Percentiles rank a stretch among this genome's conserved stretches.
Conservation (phyloP, 2,329 filamentous ascomycete species). For the Sporothrix inflata region DNA sequence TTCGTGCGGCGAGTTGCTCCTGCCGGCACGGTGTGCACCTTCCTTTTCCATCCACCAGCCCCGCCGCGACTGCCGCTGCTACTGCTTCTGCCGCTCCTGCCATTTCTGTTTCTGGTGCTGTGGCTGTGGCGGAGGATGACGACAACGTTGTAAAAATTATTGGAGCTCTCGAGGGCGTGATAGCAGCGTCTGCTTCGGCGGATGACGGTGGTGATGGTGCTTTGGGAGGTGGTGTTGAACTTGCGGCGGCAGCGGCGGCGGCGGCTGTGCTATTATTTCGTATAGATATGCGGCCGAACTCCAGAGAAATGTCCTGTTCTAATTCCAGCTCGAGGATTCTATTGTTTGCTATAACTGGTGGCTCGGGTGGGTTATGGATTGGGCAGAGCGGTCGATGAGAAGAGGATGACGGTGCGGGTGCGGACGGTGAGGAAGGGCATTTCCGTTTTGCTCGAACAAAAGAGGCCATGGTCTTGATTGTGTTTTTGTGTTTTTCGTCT, state of each 20-base stretch:
- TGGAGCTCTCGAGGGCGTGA: neutral
- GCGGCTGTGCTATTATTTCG: neutral
- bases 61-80: neutral
- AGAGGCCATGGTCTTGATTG: neutral
- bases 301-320: neutral
- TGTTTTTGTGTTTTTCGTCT: neutral
- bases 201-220: neutral
- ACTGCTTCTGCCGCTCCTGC: neutral
- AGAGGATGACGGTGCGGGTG: neutral
- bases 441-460: neutral
- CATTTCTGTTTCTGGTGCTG: neutral
- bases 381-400: constrained; percentile 8
- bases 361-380: constrained; percentile 12
- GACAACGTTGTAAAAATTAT: neutral
- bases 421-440: too few species aligned
- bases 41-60: neutral
- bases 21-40: constrained; percentile 34
- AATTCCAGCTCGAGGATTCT: neutral
- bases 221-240: neutral
- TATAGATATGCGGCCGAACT: constrained; percentile 14
- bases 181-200: too few species aligned
- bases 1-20: constrained; percentile 41
- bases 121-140: neutral
- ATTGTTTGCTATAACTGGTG: neutral
- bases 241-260: neutral